Evolutionary conservation across 2,329 filamentous ascomycete species (phyloP), one percentile per base, ranked within the genome.

Genomic region (Samsoniella hepiali): DNA sequence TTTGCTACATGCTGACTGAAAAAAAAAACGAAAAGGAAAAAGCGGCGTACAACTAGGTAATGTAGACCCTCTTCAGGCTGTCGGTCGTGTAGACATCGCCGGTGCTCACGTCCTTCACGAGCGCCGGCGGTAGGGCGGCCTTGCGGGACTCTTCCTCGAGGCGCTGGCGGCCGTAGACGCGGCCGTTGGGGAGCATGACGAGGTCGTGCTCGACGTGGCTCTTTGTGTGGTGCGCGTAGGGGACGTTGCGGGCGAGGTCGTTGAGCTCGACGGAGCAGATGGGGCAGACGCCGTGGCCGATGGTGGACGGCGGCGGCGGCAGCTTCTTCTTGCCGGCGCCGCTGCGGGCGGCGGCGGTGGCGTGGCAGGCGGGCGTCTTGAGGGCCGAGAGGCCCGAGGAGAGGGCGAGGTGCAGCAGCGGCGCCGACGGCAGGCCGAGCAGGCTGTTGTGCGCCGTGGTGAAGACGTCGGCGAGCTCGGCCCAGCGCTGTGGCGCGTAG

Each of bases 181-280:
- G 84, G 1, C 90, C 89, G 74, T 96, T 97, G 31, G 95, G 95
- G 63, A 99, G 77, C 50, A 98, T 84, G 27, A 96, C 84, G 1
- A 95, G 84, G 72, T 98, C 93, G 53, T 87, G 87, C 72, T 97
- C 94, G 36, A 98, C 91, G 66, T 92, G 91, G 73, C 92, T 97
- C 81, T 96, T 96, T 36, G 90, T 93, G 75, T 99, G 95, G 72
- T 97, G 91, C 3, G 95, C 95, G 71, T 98, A 98, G 0, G 95
- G 95, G 51, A 99, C 91, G 69, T 89, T 88, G 58, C 89, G 83
- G 2, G 95, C 94, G 40, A 99, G 84, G 71, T 93, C 91, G 74
- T 98, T 98, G 63, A 99, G 85, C 77, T 99, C 95, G 0, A 90
- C 95, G 55, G 90, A 95, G 80, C 95, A 99, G 72, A 99, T 98